Percentiles rank a stretch among this genome's conserved stretches.
Conservation (phyloP, 371 early-diverging fungal species). For the Paraphysoderma sedebokerense region DNA sequence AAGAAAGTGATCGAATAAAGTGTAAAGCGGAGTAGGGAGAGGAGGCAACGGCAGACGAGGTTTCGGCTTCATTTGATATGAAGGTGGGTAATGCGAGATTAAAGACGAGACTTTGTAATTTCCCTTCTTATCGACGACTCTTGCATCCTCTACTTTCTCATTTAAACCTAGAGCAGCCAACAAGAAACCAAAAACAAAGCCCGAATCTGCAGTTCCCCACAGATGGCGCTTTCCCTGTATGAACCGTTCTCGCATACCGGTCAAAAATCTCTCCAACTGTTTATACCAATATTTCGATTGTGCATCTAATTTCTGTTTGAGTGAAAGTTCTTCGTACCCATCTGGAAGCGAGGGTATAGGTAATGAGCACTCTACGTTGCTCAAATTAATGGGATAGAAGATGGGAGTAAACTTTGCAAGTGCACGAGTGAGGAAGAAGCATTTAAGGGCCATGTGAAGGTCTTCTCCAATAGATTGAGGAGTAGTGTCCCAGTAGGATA, state of each 20-base stretch:
- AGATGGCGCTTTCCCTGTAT: background rate
- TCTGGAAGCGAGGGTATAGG: slow-evolving; percentile 17
- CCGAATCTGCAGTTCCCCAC: background rate
- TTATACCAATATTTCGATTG: background rate
- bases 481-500: slow-evolving; percentile 61
- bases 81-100: no score
- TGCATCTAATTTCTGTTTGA: background rate
- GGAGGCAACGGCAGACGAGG: no score
- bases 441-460: slow-evolving; percentile 71
- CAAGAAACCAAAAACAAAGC: no score
- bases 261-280: background rate
- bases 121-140: background rate
- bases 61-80: no score
- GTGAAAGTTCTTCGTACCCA: no score
- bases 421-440: slow-evolving; percentile 53
- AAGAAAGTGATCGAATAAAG: background rate
- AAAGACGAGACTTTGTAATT: no score
- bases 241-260: background rate
- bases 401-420: slow-evolving; percentile 43
- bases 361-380: slow-evolving; percentile 42
- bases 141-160: no score
- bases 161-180: no score
- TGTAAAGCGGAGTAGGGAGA: no score
- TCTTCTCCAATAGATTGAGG: slow-evolving; percentile 67
- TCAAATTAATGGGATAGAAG: slow-evolving; percentile 50